phyloP scores from a whole-genome alignment of 2,329 filamentous ascomycete species.

The Ophiognomonia clavigignenti-juglandacearum region DNA sequence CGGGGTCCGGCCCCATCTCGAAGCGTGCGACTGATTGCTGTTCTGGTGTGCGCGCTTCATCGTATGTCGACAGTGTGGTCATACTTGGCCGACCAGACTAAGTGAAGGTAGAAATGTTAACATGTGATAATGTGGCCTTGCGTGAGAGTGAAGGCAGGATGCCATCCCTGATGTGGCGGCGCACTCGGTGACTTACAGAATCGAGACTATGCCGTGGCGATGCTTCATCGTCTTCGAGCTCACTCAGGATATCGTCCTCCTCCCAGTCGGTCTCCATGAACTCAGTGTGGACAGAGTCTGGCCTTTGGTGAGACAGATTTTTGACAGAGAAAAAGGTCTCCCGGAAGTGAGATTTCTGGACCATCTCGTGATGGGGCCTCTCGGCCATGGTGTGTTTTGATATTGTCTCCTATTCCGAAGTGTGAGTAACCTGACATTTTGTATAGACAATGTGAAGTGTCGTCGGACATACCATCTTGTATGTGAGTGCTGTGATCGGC shows the following conservation, averaged over 20 bases:
- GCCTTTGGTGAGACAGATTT: constrained; percentile 47
- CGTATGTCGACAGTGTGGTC: constrained; percentile 82
- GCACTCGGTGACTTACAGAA: constrained; percentile 52
- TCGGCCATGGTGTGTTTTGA: constrained; percentile 29
- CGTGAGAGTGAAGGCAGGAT: too few relatives aligned
- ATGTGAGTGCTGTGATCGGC: constrained; percentile 1
- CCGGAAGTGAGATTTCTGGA: constrained; percentile 42
- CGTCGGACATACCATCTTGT: constrained; percentile 29
- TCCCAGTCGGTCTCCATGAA: constrained; percentile 73
- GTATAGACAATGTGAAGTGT: neutral
- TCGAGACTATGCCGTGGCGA: constrained; percentile 64
- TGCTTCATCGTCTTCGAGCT: constrained; percentile 54
- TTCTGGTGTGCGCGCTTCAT: constrained; percentile 71
- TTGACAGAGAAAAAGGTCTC: constrained; percentile 60
- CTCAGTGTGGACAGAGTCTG: constrained; percentile 68
- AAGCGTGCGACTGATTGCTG: constrained; percentile 15
- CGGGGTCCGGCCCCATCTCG: constrained; percentile 35
- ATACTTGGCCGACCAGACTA: constrained; percentile 70
- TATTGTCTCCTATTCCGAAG: constrained; percentile 26
- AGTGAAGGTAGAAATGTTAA: neutral
- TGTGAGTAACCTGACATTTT: constrained; percentile 4
- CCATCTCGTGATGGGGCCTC: constrained; percentile 45
- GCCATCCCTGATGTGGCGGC: neutral
- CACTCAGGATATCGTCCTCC: constrained; percentile 57
- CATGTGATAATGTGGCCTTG: neutral